Conservation (phyloP, 768 basidiomycete genomes). For the Boletus huronensis region DNA sequence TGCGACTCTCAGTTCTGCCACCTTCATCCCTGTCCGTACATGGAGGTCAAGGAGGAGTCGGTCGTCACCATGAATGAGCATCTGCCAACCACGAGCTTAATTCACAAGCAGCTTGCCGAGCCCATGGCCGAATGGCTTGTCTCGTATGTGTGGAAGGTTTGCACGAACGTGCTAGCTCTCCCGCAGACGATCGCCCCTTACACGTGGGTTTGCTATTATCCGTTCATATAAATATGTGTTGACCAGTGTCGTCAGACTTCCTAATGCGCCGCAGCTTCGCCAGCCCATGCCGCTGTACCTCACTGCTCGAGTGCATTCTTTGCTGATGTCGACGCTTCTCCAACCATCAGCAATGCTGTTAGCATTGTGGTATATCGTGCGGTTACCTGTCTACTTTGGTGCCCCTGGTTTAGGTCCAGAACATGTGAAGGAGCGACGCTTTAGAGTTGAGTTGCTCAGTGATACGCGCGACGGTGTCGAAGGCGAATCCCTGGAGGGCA, state of each 20-base stretch:
- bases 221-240: slow-evolving; percentile 1
- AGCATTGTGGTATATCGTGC: slow-evolving; percentile 79
- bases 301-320: slow-evolving; percentile 60
- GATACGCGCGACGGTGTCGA: slow-evolving; percentile 43
- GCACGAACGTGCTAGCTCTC: slow-evolving; percentile 66
- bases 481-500: slow-evolving; percentile 48
- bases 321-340: slow-evolving; percentile 73
- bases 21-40: slow-evolving; percentile 13
- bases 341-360: slow-evolving; percentile 80
- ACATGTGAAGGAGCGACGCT: slow-evolving; percentile 55
- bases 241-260: slow-evolving; percentile 18
- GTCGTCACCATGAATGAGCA: slow-evolving; percentile 42
- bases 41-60: slow-evolving; percentile 19
- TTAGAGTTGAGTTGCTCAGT: slow-evolving; percentile 62
- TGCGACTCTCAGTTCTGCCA: slow-evolving; percentile 25
- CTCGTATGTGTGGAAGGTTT: slow-evolving; percentile 77
- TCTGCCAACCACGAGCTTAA: slow-evolving; percentile 37
- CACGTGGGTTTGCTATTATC: slow-evolving; percentile 42
- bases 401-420: slow-evolving; percentile 49
- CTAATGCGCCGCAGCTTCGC: slow-evolving; percentile 32
- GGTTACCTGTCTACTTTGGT: slow-evolving; percentile 66
- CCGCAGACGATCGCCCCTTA: slow-evolving; percentile 50
- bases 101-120: slow-evolving; percentile 71
- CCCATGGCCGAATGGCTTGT: slow-evolving; percentile 80
- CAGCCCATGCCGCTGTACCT: slow-evolving; percentile 45